Conservation (phyloP, 257 asterid species). For the Salvia splendens region DNA sequence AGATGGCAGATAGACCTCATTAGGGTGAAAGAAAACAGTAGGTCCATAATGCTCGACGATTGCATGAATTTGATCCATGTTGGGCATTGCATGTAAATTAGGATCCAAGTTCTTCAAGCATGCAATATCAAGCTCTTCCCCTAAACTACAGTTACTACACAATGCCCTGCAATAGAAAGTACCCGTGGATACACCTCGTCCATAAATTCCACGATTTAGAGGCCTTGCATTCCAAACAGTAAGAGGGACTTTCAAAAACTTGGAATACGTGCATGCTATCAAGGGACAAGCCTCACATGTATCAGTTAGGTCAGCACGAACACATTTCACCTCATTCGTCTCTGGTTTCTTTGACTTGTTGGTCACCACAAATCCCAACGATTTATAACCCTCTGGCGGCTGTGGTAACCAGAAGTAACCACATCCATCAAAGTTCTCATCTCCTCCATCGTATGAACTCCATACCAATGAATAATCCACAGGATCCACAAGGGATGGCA, state of each 20-base stretch:
- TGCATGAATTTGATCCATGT: too few species aligned
- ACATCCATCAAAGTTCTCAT: conserved; percentile 47
- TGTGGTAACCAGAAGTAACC: conserved; percentile 82
- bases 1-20: too few species aligned
- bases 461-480: conserved; percentile 69
- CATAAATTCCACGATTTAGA: conserved; percentile 59
- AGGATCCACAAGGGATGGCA: conserved; percentile 63
- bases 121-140: conserved; percentile 49
- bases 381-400: conserved; percentile 70
- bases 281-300: conserved; percentile 52
- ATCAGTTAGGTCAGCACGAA: conserved; percentile 74
- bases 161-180: conserved; percentile 61
- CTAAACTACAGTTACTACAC: conserved; percentile 28
- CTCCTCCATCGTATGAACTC: conserved; percentile 59
- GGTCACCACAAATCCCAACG: conserved; percentile 68
- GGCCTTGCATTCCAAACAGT: conserved; percentile 66
- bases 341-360: conserved; percentile 62
- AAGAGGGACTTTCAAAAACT: conserved; percentile 47
- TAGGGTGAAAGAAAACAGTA: too few species aligned
- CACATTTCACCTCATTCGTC: conserved; percentile 62
- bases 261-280: conserved; percentile 48
- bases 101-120: conserved; percentile 75
- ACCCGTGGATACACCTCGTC: conserved; percentile 73
- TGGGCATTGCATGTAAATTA: conserved; percentile 56
- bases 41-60: too few species aligned